Conservation (phyloP, 352 stramenopile genomes). For the Pythium chondricola region DNA sequence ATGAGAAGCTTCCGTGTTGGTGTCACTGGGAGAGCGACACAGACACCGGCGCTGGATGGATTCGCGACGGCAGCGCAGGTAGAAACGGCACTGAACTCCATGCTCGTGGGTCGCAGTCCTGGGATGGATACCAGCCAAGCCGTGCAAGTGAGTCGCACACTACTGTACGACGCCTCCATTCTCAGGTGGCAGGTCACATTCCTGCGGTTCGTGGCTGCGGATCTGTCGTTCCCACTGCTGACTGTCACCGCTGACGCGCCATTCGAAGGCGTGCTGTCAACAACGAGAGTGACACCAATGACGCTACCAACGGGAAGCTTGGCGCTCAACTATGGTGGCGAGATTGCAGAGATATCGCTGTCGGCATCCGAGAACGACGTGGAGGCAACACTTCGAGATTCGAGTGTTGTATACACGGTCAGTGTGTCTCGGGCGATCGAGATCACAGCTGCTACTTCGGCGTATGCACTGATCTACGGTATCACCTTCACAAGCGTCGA, state of each 20-base stretch:
- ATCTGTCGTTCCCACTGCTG: constrained; percentile 33
- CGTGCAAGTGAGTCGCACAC: constrained; percentile 26
- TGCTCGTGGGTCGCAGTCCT: constrained; percentile 19
- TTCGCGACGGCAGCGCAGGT: constrained; percentile 43
- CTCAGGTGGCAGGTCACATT: constrained; percentile 62
- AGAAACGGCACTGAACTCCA: constrained; percentile 30
- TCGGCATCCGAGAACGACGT: constrained; percentile 18
- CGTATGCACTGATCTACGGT: constrained; percentile 39
- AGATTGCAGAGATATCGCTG: constrained; percentile 14
- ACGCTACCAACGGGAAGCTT: constrained; percentile 30
- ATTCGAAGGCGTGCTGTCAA: constrained; percentile 39
- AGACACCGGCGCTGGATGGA: constrained; percentile 26
- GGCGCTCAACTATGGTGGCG: constrained; percentile 36
- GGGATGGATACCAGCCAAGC: constrained; percentile 1
- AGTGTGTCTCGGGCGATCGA: constrained; percentile 17
- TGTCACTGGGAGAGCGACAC: constrained; percentile 5
- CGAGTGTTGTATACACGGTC: constrained; percentile 32
- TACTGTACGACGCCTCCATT: constrained; percentile 26
- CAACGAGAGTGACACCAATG: constrained; percentile 6
- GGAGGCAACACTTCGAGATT: constrained; percentile 24
- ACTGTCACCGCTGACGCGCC: constrained; percentile 18
- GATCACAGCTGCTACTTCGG: neutral
- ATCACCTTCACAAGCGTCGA: constrained; percentile 56
- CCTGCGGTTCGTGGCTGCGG: constrained; percentile 23
- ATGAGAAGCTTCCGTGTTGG: constrained; percentile 36